Evolutionary conservation across 129 eudicot species (phyloP), one percentile per base, ranked within the genome.

Genomic region (Gnaphalium uliginosum): DNA sequence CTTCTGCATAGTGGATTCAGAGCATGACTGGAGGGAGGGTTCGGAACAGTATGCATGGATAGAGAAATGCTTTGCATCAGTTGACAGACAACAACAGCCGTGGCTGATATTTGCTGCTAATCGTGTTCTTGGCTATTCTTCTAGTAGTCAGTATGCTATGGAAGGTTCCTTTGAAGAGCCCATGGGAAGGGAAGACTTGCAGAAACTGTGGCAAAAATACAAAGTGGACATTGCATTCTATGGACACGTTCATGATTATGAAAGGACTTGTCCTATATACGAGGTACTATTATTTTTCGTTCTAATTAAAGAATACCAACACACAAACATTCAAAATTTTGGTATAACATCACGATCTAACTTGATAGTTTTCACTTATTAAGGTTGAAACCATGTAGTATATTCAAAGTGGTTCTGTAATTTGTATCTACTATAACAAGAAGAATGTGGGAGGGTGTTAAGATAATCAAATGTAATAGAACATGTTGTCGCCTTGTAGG

Each of bases 1-100:
- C 41, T 90, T 90, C 72, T 90, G 90, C 78, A 83, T 90, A 83
- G 96, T 93, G 9, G 96, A 90, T 68, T 83, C 81, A 27, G 89
- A 90, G 79, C 92, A 87, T 72, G 96, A 90, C 69, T 87, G 90
- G 93, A 87, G 92, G 66, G 90, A 87, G 75, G 92, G 96, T 57
- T 78, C 92, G 1, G 96, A 90, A 67, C 96, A 90, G 65, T 80
- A 85, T 72, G 67, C 54, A 30, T 90, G 85, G 78, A 74, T 90
- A 39, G 92, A 87, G 68, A 30, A 79, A 26, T 87, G 96, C 65
- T 73, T 89, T 26, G 90, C 96, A 29, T 85, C 96, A 19, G 92
- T 57, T 11, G 88, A 89, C 79, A 79, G 92, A 73, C 85, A 85
- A 72, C 87, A 85, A 71, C 96, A 90, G 53, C 96, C 96, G 4